These are phyloP conservation scores for Poa annua DNA, from an alignment of 176 grass and related monocot genomes.

Conservation along the genomic window DNA sequence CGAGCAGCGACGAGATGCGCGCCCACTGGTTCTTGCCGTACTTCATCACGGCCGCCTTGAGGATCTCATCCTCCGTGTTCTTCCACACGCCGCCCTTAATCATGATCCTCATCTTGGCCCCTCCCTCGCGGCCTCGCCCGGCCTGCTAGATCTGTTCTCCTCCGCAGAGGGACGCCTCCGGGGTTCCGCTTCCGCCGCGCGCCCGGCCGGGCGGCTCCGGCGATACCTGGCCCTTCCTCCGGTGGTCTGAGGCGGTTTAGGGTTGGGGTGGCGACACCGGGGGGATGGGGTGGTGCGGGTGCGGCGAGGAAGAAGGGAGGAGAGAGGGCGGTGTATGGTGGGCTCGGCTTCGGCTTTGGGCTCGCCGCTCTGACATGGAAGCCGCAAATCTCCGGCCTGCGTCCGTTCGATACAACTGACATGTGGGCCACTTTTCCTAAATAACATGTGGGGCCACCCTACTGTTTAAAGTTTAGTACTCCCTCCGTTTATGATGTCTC, in stretches of 20 bases:
- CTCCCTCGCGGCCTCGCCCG: background rate
- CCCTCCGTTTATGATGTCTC: too few species aligned
- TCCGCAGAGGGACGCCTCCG: constrained; percentile 14
- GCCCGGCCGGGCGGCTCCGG: background rate
- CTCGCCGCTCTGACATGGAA: too few species aligned
- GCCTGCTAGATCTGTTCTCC: constrained; percentile 31
- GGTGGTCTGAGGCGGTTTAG: constrained; percentile 17
- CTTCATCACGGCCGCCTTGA: constrained; percentile 85
- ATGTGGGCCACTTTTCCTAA: too few species aligned
- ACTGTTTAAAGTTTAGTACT: too few species aligned
- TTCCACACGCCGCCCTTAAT: constrained; percentile 92
- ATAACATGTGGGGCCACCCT: too few species aligned
- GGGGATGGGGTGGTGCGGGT: background rate
- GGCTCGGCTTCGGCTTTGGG: too few species aligned
- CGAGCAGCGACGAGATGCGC: constrained; percentile 80
- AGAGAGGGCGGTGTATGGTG: too few species aligned
- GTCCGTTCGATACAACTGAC: too few species aligned
- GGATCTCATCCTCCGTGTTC: constrained; percentile 91
- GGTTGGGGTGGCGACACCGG: background rate
- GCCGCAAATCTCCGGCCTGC: too few species aligned
- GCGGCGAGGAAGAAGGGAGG: too few species aligned
- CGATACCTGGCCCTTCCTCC: constrained; percentile 23
- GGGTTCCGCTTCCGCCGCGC: constrained; percentile 10
- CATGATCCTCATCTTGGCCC: constrained; percentile 83
- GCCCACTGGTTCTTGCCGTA: constrained; percentile 93